Evolutionary conservation across 768 basidiomycete species (phyloP).

Genomic region (Tephrocybe sp.): DNA sequence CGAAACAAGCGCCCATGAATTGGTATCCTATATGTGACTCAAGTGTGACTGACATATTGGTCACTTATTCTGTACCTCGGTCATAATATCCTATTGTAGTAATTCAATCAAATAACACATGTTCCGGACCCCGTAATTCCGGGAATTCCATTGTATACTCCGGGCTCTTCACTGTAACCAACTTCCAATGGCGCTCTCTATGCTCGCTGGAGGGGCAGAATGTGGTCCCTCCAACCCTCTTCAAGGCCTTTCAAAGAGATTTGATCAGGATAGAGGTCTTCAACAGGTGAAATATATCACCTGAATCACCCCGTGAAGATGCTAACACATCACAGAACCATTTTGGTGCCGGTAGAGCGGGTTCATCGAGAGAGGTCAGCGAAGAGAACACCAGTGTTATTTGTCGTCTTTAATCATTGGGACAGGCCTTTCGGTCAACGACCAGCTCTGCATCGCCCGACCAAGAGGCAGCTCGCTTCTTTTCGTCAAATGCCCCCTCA

Average conservation of each 20-base stretch:
- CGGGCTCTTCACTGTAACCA: background rate
- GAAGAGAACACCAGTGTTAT: background rate
- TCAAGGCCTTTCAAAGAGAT: constrained; percentile 74
- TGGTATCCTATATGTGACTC: constrained; percentile 2
- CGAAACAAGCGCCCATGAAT: constrained; percentile 19
- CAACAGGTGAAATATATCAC: constrained; percentile 74
- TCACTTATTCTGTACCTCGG: constrained; percentile 10
- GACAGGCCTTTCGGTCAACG: constrained; percentile 63
- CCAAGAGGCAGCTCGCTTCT: constrained; percentile 74
- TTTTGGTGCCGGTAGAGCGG: constrained; percentile 59
- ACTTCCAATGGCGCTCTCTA: constrained; percentile 58
- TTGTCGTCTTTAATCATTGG: constrained; percentile 4
- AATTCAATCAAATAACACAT: constrained; percentile 21
- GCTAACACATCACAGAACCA: constrained; percentile 54
- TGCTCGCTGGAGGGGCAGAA: constrained; percentile 75
- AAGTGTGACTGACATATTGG: constrained; percentile 1
- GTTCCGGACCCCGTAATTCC: constrained; percentile 9
- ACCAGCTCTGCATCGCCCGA: constrained; percentile 40
- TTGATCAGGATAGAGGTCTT: constrained; percentile 75
- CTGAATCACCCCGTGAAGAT: constrained; percentile 10
- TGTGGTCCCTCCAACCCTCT: constrained; percentile 88
- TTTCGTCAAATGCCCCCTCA: constrained; percentile 38
- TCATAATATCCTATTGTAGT: constrained; percentile 22
- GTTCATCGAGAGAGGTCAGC: constrained; percentile 63
- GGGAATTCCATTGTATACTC: constrained; percentile 7